Base-by-base conservation (phyloP, 495 filamentous ascomycete species). In the Aspergillus bertholletiae region DNA sequence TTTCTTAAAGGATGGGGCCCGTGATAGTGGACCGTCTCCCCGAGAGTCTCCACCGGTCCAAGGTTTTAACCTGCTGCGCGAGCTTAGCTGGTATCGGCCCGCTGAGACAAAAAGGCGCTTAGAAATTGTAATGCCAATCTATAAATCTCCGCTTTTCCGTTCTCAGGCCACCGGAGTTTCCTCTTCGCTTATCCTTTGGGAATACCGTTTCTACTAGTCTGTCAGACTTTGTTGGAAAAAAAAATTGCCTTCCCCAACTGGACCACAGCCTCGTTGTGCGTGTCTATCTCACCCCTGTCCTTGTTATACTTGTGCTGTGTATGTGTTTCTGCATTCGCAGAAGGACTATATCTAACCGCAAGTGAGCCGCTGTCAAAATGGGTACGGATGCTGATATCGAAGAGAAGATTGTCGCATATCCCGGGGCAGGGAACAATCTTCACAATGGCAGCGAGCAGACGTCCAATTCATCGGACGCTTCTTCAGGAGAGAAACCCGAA, bases 351-450 rank as follows among this genome's bases (percentile, higher is more conserved):
- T n/a, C 20, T 34, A 12, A 37, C 48, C 30, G 15, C 32, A 26
- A n/a, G 32, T n/a, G 35, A 26, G 12, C 20, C 35, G 22, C 39
- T 3, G 7, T n/a, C 17, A 40, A 45, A 18, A 59, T 59, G 57
- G 52, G 52, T 11, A 66, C 58, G 49, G 57, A 69, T 67, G 20
- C 49, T 34, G 67, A 69, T 49, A 24, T 63, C 57, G 65, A 68
- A 47, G 61, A 67, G 51, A 71, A 60, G 55, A 52, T 55, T 26
- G 26, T 60, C 13, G 54, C 49, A 45, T 53, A 56, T 15, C 26
- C 53, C 39, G 18, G 22, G 11, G 39, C 39, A 1, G 21, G 39
- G 15, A 51, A 35, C 22, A 35, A 34, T 20, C 26, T 49, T 41
- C 47, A 52, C 32, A 56, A 71, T 55, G 59, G 55, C 22, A 60